Evolutionary conservation across 176 grass and related monocot genomes (phyloP), one percentile per base, ranked within the genome.

Genomic region (Juncus effusus): DNA sequence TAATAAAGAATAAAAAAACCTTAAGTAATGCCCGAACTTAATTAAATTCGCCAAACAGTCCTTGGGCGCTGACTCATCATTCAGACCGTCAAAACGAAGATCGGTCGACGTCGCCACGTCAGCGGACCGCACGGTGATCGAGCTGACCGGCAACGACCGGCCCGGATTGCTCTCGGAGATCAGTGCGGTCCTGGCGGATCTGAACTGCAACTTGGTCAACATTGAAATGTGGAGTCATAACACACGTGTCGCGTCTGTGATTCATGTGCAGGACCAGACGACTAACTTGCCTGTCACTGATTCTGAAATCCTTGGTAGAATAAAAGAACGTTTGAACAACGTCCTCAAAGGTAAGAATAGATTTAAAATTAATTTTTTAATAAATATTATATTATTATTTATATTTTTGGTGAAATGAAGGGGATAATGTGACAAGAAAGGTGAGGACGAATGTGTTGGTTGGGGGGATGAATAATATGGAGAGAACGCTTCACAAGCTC

Each of bases 151-250:
- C 13, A 84, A 81, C 0, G 90, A 95, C 67, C 59, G 90, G 40
- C 90, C 90, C 11, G 90, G 90, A 11, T 74, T 95, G 62, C 80
- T 95, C 63, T 95, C 90, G 16, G 90, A 95, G 79, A 83, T 95
- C 10, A 84, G 86, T 3, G 86, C 86, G 3, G 90, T 95, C 47
- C 78, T 95, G 13, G 36, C 71, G 4, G 79, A 75, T 84, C 77
- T 87, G 49, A 84, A 68, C 13, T 95, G 86, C 83, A 95, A 95
- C 13, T 75, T 95, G 61, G 86, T 95, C 36, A 83, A 77, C 19
- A 86, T 84, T 2, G 83, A 95, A 67, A 84, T 95, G 5, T 95
- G 90, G 90, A 95, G 86, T 19, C 90, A 95, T 54, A 90, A 95
- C 35, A 75, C 75, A 40, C 80, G 90, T 42, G 90, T 75, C 4